Evolutionary conservation across 179 eudicot genomes (phyloP).

Genomic region (Silene vulgaris): DNA sequence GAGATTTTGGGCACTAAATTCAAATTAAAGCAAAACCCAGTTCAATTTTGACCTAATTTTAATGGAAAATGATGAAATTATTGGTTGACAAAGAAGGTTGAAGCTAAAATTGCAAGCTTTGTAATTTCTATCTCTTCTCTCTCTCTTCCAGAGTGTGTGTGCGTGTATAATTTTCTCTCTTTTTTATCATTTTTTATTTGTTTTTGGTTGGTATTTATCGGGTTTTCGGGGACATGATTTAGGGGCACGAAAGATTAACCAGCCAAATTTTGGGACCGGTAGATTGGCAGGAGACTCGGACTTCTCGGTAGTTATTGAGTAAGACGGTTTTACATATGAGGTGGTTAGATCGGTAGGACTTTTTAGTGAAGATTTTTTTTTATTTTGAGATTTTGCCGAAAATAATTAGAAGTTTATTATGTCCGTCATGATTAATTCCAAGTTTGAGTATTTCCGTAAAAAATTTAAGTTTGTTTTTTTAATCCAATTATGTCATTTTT

Average conservation of each 20-base stretch:
- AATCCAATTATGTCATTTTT: too few species aligned
- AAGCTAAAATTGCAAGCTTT: not conserved
- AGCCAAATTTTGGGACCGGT: too few species aligned
- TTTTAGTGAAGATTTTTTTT: too few species aligned
- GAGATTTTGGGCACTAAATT: not conserved
- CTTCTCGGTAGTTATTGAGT: too few species aligned
- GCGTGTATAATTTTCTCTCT: not conserved
- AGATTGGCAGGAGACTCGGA: too few species aligned
- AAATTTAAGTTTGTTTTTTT: too few species aligned
- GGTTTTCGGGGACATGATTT: not conserved
- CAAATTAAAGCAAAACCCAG: constrained; percentile 3
- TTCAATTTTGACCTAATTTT: not conserved
- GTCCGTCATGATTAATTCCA: too few species aligned
- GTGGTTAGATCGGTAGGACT: too few species aligned
- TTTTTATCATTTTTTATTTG: not conserved
- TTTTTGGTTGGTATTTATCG: not conserved
- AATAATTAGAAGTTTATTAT: too few species aligned
- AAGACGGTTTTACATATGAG: too few species aligned
- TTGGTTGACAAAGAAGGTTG: constrained; percentile 6
- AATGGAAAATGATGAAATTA: not conserved
- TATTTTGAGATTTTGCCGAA: too few species aligned
- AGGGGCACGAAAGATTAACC: not conserved
- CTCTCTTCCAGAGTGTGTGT: not conserved
- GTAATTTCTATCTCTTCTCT: not conserved
- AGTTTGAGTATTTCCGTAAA: too few species aligned